Conservation (phyloP, 2,329 filamentous ascomycete species). For the Phymatotrichopsis omnivora region DNA sequence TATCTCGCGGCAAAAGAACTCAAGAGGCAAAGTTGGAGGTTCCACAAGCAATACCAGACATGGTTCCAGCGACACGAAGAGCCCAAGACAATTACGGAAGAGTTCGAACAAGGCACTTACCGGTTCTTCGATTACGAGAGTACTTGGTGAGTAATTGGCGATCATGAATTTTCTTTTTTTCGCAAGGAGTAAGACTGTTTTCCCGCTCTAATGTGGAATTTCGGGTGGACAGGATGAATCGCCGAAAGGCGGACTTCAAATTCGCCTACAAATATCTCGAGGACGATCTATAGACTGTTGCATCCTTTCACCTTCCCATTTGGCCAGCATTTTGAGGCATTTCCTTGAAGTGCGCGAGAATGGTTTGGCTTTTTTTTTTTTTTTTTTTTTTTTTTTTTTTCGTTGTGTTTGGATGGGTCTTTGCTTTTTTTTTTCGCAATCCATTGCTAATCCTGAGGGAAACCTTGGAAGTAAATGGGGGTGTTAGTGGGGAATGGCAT, state of each 20-base stretch:
- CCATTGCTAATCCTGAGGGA: too few species aligned
- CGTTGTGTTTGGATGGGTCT: conserved; percentile 14
- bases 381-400: conserved; percentile 1
- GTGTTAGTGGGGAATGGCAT: too few species aligned
- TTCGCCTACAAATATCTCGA: conserved; percentile 30
- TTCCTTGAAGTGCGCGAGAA: not conserved
- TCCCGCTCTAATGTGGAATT: not conserved
- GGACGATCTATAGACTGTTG: conserved; percentile 26
- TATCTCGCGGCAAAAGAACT: conserved; percentile 92
- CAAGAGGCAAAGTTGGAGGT: conserved; percentile 96
- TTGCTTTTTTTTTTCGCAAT: conserved; percentile 7
- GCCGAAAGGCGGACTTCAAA: conserved; percentile 29
- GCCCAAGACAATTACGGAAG: conserved; percentile 95
- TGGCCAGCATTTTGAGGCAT: conserved; percentile 5
- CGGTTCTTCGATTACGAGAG: conserved; percentile 99
- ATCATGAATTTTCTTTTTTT: conserved; percentile 12
- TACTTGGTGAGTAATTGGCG: conserved; percentile 58
- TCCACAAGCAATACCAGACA: conserved; percentile 98
- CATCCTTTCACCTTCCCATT: conserved; percentile 2
- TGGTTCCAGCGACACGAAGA: conserved; percentile 99
- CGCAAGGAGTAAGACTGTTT: not conserved
- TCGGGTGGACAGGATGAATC: conserved; percentile 27
- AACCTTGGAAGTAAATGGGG: too few species aligned
- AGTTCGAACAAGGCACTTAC: conserved; percentile 97
- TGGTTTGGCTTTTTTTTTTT: conserved; percentile 3